phyloP scores from a whole-genome alignment of 208 protist species.

The Trypanosoma cruzi region DNA sequence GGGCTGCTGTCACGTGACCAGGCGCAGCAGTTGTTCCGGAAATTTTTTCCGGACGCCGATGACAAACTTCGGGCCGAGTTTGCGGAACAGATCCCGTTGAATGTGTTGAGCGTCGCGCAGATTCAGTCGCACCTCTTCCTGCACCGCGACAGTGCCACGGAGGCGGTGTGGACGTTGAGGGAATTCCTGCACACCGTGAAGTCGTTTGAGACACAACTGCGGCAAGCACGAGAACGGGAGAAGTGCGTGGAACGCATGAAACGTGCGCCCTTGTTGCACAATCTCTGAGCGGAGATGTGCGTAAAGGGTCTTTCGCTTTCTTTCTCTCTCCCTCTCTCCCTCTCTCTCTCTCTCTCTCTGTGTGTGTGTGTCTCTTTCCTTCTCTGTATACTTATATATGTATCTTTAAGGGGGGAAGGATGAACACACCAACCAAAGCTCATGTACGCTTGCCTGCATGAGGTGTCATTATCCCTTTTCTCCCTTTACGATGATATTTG shows the following conservation, averaged over 20 bases:
- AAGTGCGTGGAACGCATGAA: constrained; percentile 31
- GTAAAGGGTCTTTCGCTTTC: too few species aligned
- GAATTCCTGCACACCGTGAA: constrained; percentile 44
- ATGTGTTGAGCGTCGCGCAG: constrained; percentile 83
- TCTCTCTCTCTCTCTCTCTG: not conserved
- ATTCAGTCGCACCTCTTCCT: constrained; percentile 95
- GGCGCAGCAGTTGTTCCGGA: constrained; percentile 74
- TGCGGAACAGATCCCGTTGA: constrained; percentile 32
- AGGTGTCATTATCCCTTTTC: too few species aligned
- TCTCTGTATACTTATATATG: not conserved
- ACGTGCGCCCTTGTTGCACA: constrained; percentile 23
- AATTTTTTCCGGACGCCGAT: constrained; percentile 82
- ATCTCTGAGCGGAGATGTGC: not conserved
- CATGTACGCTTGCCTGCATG: too few species aligned
- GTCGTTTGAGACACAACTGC: constrained; percentile 58
- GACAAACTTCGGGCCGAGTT: constrained; percentile 41
- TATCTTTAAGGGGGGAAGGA: not conserved
- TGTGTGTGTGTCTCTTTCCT: not conserved
- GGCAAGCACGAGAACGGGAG: constrained; percentile 45
- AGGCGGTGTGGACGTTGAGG: constrained; percentile 44
- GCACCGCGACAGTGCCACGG: constrained; percentile 70
- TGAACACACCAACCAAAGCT: too few species aligned
- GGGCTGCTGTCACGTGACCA: constrained; percentile 72
- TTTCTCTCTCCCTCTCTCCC: not conserved
- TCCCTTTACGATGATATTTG: too few species aligned